Conservation (phyloP, 495 filamentous ascomycete species). For the Niebla homalea region DNA sequence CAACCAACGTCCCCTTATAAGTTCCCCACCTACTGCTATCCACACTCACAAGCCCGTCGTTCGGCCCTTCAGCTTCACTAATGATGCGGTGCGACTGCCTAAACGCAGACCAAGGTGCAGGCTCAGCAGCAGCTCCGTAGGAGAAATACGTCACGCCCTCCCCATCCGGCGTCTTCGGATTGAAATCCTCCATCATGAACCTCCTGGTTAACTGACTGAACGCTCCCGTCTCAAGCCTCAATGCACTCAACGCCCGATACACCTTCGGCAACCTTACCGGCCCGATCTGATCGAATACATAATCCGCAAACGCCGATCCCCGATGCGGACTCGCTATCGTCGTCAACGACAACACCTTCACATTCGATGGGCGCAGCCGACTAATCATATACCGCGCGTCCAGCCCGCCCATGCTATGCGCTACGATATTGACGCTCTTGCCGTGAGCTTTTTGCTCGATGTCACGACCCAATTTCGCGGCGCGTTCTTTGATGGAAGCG, state of each 20-base stretch:
- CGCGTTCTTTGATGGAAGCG: conserved; percentile 60
- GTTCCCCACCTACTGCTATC: conserved; percentile 76
- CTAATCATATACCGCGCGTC: conserved; percentile 92
- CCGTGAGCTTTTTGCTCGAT: conserved; percentile 47
- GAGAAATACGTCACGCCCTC: conserved; percentile 34
- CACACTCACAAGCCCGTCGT: conserved; percentile 90
- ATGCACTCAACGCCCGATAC: conserved; percentile 51
- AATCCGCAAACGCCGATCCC: conserved; percentile 77
- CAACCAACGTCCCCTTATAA: conserved; percentile 82
- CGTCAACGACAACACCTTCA: conserved; percentile 66
- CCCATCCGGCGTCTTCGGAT: conserved; percentile 61
- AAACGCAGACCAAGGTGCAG: conserved; percentile 59
- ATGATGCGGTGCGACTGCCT: conserved; percentile 60
- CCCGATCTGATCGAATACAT: conserved; percentile 60
- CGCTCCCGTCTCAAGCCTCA: conserved; percentile 66
- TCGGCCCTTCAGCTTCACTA: conserved; percentile 57
- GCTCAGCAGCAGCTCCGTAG: conserved; percentile 58
- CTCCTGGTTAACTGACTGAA: conserved; percentile 71
- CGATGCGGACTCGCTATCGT: conserved; percentile 83
- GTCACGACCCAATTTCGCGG: conserved; percentile 34
- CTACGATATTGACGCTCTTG: conserved; percentile 77
- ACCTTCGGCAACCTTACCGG: conserved; percentile 45
- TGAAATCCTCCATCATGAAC: conserved; percentile 78
- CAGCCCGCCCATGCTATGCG: conserved; percentile 78
- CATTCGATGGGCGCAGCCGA: conserved; percentile 51